Conservation (phyloP, 2,329 filamentous ascomycete genomes). For the Pleomassaria siparia region DNA sequence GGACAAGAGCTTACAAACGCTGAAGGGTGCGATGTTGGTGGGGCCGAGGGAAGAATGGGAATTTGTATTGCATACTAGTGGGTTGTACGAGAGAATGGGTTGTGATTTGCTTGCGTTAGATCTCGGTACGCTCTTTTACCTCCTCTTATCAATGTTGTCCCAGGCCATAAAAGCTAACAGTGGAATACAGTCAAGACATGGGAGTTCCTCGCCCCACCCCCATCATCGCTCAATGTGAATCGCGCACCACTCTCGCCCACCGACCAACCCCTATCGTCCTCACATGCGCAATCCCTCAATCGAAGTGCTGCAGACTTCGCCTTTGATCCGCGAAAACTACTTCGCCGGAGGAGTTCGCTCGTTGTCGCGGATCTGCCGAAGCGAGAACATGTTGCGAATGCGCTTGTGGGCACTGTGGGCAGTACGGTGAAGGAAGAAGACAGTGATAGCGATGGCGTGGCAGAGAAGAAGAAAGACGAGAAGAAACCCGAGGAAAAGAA, state of each 20-base stretch:
- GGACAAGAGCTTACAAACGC: slow-evolving; percentile 76
- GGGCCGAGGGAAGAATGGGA: slow-evolving; percentile 80
- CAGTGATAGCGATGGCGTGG: slow-evolving; percentile 16
- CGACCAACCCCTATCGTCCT: slow-evolving; percentile 30
- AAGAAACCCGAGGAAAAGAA: slow-evolving; percentile 42
- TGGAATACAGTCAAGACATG: slow-evolving; percentile 66
- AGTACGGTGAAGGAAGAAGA: slow-evolving; percentile 22
- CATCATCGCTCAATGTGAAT: slow-evolving; percentile 14
- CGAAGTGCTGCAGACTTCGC: slow-evolving; percentile 33
- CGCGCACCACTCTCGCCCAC: slow-evolving; percentile 28
- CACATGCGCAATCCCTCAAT: slow-evolving; percentile 19
- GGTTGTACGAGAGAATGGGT: slow-evolving; percentile 86
- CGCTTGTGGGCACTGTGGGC: slow-evolving; percentile 17
- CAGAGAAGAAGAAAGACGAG: slow-evolving; percentile 44
- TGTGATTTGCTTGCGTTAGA: slow-evolving; percentile 88
- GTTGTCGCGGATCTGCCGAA: slow-evolving; percentile 73
- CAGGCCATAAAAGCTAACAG: background rate
- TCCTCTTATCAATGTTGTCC: background rate
- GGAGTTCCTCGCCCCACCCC: slow-evolving; percentile 67
- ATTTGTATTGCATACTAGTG: slow-evolving; percentile 83
- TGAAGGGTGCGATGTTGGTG: slow-evolving; percentile 81
- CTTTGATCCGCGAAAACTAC: slow-evolving; percentile 65
- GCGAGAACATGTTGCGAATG: slow-evolving; percentile 24
- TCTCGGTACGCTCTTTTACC: slow-evolving; percentile 58
- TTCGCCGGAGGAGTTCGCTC: slow-evolving; percentile 72